Evolutionary conservation across 495 filamentous ascomycete genomes (phyloP).

Genomic region (Aspergillus kassunensis): DNA sequence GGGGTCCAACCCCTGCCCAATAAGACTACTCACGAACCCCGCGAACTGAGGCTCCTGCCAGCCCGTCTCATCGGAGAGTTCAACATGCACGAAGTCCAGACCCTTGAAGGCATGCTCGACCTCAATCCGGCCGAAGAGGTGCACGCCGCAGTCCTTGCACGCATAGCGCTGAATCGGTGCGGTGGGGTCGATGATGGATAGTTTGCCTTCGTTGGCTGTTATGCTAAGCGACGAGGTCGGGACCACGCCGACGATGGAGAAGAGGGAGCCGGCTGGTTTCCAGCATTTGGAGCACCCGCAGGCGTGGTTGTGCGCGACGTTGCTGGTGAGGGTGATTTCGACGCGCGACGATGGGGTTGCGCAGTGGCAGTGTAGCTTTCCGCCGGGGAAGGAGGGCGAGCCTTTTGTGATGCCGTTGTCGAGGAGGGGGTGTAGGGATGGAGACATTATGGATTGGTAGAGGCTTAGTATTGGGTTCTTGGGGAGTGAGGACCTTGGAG

Average conservation of each 20-base stretch:
- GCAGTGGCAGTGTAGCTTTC: conserved; percentile 54
- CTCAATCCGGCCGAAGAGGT: conserved; percentile 58
- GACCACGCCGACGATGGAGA: conserved; percentile 56
- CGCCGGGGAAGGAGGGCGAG: conserved; percentile 44
- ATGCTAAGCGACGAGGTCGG: conserved; percentile 43
- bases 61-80: conserved; percentile 50
- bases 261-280: conserved; percentile 55
- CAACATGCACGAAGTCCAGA: conserved; percentile 58
- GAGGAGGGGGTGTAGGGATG: conserved; percentile 56
- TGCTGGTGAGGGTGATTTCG: conserved; percentile 45
- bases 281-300: conserved; percentile 65
- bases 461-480: too few species aligned
- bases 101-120: conserved; percentile 58
- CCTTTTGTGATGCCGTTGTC: conserved; percentile 52
- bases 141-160: conserved; percentile 52
- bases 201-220: conserved; percentile 49
- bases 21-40: conserved; percentile 54
- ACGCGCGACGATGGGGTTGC: conserved; percentile 43
- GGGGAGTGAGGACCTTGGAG: too few species aligned
- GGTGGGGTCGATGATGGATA: conserved; percentile 45
- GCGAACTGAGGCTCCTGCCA: conserved; percentile 64
- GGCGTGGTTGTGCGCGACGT: conserved; percentile 61
- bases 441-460: conserved; percentile 6
- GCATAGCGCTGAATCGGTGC: conserved; percentile 56
- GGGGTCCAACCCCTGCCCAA: conserved; percentile 58